Conservation (phyloP, 2,329 filamentous ascomycete species). For the Fusarium sp. region DNA sequence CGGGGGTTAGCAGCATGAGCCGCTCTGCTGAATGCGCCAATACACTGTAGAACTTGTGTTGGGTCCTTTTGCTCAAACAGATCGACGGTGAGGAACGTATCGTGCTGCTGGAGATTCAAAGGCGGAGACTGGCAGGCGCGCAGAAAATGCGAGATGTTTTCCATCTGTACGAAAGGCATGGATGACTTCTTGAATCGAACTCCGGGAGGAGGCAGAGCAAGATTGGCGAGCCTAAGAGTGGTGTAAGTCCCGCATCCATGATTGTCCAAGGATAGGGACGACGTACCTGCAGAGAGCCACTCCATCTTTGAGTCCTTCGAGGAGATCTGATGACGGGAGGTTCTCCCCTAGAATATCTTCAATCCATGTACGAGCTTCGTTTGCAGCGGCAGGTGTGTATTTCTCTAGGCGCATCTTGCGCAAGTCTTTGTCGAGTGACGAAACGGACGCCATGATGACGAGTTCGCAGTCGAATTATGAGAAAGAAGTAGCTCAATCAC, state of each 20-base stretch:
- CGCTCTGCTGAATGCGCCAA: constrained; percentile 90
- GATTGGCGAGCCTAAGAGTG: constrained; percentile 78
- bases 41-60: constrained; percentile 92
- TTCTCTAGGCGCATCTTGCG: constrained; percentile 91
- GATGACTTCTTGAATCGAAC: constrained; percentile 91
- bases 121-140: constrained; percentile 87
- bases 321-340: constrained; percentile 79
- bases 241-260: constrained; percentile 38
- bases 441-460: constrained; percentile 85
- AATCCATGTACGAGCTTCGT: constrained; percentile 88
- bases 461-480: neutral
- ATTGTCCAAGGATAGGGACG: neutral
- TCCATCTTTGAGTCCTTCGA: constrained; percentile 90
- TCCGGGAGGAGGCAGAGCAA: constrained; percentile 79
- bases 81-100: constrained; percentile 97
- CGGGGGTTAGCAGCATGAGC: constrained; percentile 81
- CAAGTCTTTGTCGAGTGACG: constrained; percentile 95
- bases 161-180: constrained; percentile 99
- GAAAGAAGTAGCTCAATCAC: constrained; percentile 3
- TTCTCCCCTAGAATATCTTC: constrained; percentile 82
- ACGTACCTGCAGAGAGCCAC: constrained; percentile 90
- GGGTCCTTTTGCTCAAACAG: constrained; percentile 96
- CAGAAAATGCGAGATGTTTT: constrained; percentile 98
- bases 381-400: constrained; percentile 91
- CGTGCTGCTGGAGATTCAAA: constrained; percentile 89